Evolutionary conservation across 306 rosid genomes (phyloP).

Genomic region (Cicer bijugum): DNA sequence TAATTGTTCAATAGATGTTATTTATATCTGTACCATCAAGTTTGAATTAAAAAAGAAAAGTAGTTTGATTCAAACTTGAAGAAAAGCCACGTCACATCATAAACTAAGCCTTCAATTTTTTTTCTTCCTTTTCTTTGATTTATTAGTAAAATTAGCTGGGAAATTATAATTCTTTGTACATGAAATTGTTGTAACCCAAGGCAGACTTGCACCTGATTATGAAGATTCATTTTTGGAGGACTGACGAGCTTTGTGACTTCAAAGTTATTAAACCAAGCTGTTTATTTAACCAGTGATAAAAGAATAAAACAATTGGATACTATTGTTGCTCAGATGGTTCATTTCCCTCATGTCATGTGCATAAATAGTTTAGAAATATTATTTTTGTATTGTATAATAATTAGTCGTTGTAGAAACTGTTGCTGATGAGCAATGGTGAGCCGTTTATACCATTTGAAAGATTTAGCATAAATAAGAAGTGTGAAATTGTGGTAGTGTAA

Average conservation of each 20-base stretch:
- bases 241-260: neutral
- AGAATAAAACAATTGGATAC: slow-evolving; percentile 18
- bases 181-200: slow-evolving; percentile 38
- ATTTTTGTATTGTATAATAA: slow-evolving; percentile 26
- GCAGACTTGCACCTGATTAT: slow-evolving; percentile 34
- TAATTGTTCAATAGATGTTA: slow-evolving; percentile 54
- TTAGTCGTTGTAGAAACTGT: neutral
- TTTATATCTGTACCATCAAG: slow-evolving; percentile 47
- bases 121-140: neutral
- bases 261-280: slow-evolving; percentile 16
- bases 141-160: slow-evolving; percentile 32
- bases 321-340: slow-evolving; percentile 16
- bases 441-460: neutral
- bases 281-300: slow-evolving; percentile 5
- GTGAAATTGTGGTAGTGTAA: neutral
- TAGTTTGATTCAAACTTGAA: slow-evolving; percentile 43
- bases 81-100: slow-evolving; percentile 1
- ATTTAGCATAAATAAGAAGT: neutral
- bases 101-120: slow-evolving; percentile 33
- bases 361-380: slow-evolving; percentile 13
- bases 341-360: slow-evolving; percentile 13
- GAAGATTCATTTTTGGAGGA: slow-evolving; percentile 21
- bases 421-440: neutral
- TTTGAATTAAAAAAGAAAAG: slow-evolving; percentile 25
- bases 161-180: slow-evolving; percentile 41